Evolutionary conservation across 108 stramenopile species (phyloP), one percentile per base, ranked within the genome.

Genomic region (Cyclotella kingstonii): DNA sequence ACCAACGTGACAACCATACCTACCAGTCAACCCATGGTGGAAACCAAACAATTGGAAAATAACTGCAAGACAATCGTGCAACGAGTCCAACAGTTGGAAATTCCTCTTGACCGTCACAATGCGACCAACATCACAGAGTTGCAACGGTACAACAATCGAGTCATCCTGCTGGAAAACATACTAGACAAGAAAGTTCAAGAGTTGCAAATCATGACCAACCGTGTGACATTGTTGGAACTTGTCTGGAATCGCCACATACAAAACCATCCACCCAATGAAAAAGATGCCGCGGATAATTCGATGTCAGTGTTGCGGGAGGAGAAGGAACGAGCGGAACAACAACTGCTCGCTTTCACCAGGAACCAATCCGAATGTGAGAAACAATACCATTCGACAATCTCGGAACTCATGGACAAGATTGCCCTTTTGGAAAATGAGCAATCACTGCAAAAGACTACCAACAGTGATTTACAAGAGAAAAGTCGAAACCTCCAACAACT

Each of bases 121-220:
- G 11, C 7, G 4, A 48, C 12, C 26, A 25, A 25, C 47, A 48
- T 21, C 26, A 6, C 3, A 27, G 47, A 36, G 41, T 9, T 50
- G 0, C 25, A 23, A 15, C 54, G 35, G 7, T 71, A 71, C 28
- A 40, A 29, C 36, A 71, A 71, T 57, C 61, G 70, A 39, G 49
- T 45, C n/a, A 54, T 43, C 0, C 60, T 70, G 5, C 36, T 70
- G 2, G 69, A 70, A 25, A 28, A 35, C 14, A 52, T 54, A 43
- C 46, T 70, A 2, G 50, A 60, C 19, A 46, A 29, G 23, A 61
- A 70, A 43, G 60, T 54, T n/a, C 30, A 61, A 22, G 31, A 61
- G 8, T 36, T 70, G 21, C 54, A 29, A 34, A 70, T 34, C 23
- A 61, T 61, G 69, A 70, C 60, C 2, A 70, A 70, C 40, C 59